Evolutionary conservation across 352 stramenopile genomes (phyloP).

Genomic region (Globisporangium nodosum): DNA sequence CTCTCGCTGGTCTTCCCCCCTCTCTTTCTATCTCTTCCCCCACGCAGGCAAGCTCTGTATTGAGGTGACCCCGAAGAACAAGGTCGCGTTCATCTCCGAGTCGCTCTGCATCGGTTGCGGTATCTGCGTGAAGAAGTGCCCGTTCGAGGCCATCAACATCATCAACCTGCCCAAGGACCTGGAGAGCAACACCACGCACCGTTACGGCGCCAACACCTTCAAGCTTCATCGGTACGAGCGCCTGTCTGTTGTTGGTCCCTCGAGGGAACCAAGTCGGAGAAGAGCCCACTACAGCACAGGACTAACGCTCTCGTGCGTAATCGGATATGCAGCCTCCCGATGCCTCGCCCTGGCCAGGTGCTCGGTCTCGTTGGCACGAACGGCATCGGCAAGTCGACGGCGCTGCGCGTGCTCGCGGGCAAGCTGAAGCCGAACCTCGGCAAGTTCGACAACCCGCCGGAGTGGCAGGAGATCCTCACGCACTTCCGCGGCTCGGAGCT

Average conservation of each 20-base stretch:
- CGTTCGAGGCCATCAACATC: constrained; percentile 99
- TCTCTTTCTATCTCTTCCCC: background rate
- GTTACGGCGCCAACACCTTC: constrained; percentile 99
- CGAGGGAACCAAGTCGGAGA: too few relatives aligned
- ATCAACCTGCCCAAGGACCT: constrained; percentile 99
- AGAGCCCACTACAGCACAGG: background rate
- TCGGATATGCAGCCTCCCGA: constrained; percentile 78
- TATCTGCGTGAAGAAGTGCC: constrained; percentile 99
- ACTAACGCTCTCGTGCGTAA: background rate
- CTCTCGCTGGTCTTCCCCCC: background rate
- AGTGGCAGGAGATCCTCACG: constrained; percentile 99
- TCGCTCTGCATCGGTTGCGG: constrained; percentile 98
- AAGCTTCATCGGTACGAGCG: constrained; percentile 92
- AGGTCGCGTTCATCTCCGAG: constrained; percentile 98
- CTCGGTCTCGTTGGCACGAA: constrained; percentile 99
- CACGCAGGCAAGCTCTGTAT: constrained; percentile 96
- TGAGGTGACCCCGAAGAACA: constrained; percentile 95
- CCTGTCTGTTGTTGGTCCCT: background rate
- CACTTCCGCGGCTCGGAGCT: constrained; percentile 97
- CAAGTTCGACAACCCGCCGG: constrained; percentile 93
- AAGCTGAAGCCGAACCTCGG: constrained; percentile 99
- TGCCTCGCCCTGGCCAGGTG: constrained; percentile 97
- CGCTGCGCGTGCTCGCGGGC: constrained; percentile 98
- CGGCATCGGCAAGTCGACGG: constrained; percentile 99
- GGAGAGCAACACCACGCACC: constrained; percentile 98